Conservation (phyloP, 345 rosid genomes). For the Triadica sebifera region DNA sequence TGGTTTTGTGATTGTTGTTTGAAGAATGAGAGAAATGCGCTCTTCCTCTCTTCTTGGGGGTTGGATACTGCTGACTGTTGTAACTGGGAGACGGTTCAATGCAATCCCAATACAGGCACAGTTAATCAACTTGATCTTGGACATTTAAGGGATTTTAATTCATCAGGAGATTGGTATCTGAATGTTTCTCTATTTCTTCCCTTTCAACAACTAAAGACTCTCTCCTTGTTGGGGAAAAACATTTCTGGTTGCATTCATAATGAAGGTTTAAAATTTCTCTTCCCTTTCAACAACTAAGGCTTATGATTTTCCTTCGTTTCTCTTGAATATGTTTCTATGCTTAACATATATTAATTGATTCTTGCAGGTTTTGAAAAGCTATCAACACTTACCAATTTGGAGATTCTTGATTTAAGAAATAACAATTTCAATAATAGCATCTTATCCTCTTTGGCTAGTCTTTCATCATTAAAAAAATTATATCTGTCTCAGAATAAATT, state of each 20-base stretch:
- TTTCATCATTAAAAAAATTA: not conserved
- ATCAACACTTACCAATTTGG: not conserved
- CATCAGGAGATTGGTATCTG: too few relatives aligned
- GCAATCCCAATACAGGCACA: not conserved
- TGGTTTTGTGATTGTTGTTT: too few relatives aligned
- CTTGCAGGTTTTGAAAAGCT: not conserved
- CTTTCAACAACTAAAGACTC: not conserved
- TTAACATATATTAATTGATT: too few relatives aligned
- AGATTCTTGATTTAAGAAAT: fast-evolving
- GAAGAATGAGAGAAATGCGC: too few relatives aligned
- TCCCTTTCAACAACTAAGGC: too few relatives aligned
- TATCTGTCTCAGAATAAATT: not conserved
- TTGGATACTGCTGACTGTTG: not conserved
- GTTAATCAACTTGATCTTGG: too few relatives aligned
- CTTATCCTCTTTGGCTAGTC: not conserved
- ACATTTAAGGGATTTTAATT: not conserved
- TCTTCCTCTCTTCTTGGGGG: not conserved
- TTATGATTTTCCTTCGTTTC: too few relatives aligned
- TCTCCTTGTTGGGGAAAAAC: fast-evolving
- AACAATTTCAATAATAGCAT: not conserved
- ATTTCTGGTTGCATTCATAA: not conserved
- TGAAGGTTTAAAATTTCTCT: not conserved
- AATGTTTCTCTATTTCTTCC: conserved; percentile 6
- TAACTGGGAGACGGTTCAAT: not conserved
- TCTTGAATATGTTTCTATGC: too few relatives aligned